Base-by-base conservation (phyloP, 2,329 filamentous ascomycete genomes). In the Hortaea sp. region DNA sequence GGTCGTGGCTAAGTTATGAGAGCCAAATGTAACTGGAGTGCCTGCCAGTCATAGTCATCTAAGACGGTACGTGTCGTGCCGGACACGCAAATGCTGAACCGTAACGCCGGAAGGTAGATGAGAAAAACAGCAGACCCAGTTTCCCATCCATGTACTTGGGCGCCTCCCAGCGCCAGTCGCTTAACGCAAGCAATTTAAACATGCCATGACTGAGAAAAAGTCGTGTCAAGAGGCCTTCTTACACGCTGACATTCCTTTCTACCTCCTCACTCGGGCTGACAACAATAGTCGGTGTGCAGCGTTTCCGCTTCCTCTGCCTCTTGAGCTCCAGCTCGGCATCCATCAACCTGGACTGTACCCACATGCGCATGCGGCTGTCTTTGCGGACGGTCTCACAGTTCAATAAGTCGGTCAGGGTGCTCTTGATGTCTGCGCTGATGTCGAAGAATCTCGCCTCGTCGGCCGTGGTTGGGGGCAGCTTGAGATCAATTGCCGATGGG, bases 371-470 rank as follows among this genome's bases (percentile, higher is more conserved):
- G 49, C 66, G 66, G 1, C 63, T 57, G 57, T 77, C 73, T 7
- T 62, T 57, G 37, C 66, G 67, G 3, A 75, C 73, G 37, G 66
- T 67, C 11, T 73, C 70, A 41, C 72, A 75, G 51, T 77, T 77
- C 45, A 78, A 61, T 1, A 78, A 62, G 48, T 75, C 72, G 7
- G 73, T 77, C 41, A 78, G 64, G 7, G 71, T 75, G 13, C 65
- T 66, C 53, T 77, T 76, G 60, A 76, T 75, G 51, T 74, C 69
- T 43, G 72, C 65, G 51, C 74, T 76, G 58, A 75, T 66, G 38
- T 72, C 62, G 48, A 65, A 67, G n/a, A 75, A 59, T 30, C 49
- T 68, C 68, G 58, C 67, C 59, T 57, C 50, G 41, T 51, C 50
- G 11, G 47, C 35, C 12, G 48, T 45, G 9, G 32, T 39, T 7